These are phyloP conservation scores for Rhexocercosporidium sp. DNA, from an alignment of 2,329 filamentous ascomycete species.

Conservation along the genomic window DNA sequence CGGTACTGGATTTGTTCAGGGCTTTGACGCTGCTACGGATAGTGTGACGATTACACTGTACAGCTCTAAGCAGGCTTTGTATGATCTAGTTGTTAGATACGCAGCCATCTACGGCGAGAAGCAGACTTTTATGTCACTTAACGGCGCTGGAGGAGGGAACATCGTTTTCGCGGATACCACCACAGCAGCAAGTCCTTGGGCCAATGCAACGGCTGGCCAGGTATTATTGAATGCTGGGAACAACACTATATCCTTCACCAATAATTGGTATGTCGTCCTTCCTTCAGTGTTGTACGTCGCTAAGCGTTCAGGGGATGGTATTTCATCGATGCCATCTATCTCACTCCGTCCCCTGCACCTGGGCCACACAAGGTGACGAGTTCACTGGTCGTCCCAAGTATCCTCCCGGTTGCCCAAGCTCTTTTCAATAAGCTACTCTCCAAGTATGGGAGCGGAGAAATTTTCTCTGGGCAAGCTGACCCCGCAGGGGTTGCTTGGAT, in stretches of 20 bases:
- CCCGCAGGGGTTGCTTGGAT: slow-evolving; percentile 51
- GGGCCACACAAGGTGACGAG: slow-evolving; percentile 47
- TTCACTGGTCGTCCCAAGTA: slow-evolving; percentile 45
- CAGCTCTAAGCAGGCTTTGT: slow-evolving; percentile 45
- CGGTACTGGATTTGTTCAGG: slow-evolving; percentile 53
- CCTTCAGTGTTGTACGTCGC: neutral
- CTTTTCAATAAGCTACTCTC: slow-evolving; percentile 25
- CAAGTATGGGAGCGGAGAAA: slow-evolving; percentile 23
- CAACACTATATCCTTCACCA: slow-evolving; percentile 53
- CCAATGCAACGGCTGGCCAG: slow-evolving; percentile 49
- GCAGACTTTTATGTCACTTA: slow-evolving; percentile 50
- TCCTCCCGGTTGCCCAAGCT: slow-evolving; percentile 22
- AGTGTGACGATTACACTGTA: slow-evolving; percentile 51
- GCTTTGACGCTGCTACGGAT: slow-evolving; percentile 50
- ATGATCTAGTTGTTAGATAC: slow-evolving; percentile 51
- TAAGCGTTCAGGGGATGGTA: slow-evolving; percentile 47
- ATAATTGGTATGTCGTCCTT: slow-evolving; percentile 46
- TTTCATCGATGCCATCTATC: slow-evolving; percentile 51
- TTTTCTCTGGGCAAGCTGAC: slow-evolving; percentile 54
- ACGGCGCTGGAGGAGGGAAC: slow-evolving; percentile 48
- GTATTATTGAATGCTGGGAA: slow-evolving; percentile 49
- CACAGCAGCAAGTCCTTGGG: slow-evolving; percentile 46
- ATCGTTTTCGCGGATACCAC: slow-evolving; percentile 43
- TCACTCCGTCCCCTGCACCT: slow-evolving; percentile 45
- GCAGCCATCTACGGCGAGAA: slow-evolving; percentile 54